Evolutionary conservation across 768 basidiomycete species (phyloP).

Genomic region (Hygrophorus pudorinus): DNA sequence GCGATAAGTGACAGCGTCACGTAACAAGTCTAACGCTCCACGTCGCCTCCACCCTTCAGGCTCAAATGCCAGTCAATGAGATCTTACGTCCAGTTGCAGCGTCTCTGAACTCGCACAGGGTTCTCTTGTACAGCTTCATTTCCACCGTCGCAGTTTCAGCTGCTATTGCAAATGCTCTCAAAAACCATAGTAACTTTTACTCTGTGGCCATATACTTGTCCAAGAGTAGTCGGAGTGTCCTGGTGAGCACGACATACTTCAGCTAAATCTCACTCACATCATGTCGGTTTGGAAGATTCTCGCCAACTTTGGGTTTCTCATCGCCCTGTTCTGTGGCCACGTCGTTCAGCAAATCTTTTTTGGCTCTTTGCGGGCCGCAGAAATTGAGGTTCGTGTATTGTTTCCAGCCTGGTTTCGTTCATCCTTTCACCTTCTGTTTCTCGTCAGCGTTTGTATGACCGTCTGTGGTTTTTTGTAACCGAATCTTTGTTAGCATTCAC

Average conservation of each 20-base stretch:
- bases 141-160: constrained; percentile 63
- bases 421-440: neutral
- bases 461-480: constrained; percentile 96
- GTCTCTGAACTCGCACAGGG: constrained; percentile 48
- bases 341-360: constrained; percentile 85
- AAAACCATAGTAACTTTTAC: constrained; percentile 86
- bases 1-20: too few species aligned
- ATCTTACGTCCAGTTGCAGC: constrained; percentile 40
- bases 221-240: constrained; percentile 83
- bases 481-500: constrained; percentile 94
- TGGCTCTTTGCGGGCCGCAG: constrained; percentile 74
- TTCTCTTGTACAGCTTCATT: constrained; percentile 57
- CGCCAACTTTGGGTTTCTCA: constrained; percentile 80
- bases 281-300: constrained; percentile 47
- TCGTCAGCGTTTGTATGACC: constrained; percentile 81
- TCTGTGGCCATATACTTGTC: constrained; percentile 89
- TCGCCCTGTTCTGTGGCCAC: constrained; percentile 68
- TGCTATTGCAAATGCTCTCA: constrained; percentile 71
- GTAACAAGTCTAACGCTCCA: too few species aligned
- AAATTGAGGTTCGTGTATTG: constrained; percentile 67
- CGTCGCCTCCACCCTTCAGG: too few species aligned
- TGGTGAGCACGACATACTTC: constrained; percentile 42
- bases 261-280: constrained; percentile 1
- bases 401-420: neutral
- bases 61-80: constrained; percentile 39